Percentiles rank a stretch among this genome's conserved stretches.
Evolutionary conservation across 176 grass and related monocot species (phyloP).

Genomic region (Alloteropsis semialata): DNA sequence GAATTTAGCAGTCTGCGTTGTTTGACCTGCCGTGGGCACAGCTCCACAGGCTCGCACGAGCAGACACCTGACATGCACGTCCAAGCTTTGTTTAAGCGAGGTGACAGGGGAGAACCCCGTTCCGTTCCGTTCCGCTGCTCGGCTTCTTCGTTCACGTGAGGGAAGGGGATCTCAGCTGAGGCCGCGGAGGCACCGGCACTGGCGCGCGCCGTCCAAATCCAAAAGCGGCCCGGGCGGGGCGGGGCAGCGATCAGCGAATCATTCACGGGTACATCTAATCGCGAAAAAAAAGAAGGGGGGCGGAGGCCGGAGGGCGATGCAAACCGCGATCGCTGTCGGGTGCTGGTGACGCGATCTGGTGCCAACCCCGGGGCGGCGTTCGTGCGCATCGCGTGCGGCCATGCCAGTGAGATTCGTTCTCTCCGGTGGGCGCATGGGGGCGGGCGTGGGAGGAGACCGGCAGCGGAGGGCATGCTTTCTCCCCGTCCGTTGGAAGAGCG

Average conservation of each 20-base stretch:
- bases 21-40: neutral
- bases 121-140: neutral
- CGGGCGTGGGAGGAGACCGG: neutral
- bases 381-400: neutral
- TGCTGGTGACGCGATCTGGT: neutral
- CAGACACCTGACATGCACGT: neutral
- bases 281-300: too few relatives aligned
- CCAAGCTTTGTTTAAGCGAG: neutral
- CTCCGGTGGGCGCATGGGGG: neutral
- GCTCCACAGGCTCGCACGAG: neutral
- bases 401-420: conserved; percentile 12
- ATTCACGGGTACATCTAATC: neutral
- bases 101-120: neutral
- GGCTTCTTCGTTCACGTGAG: neutral
- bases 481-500: neutral
- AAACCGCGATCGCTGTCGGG: neutral
- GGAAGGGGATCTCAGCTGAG: neutral
- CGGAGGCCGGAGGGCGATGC: neutral
- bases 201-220: conserved; percentile 24
- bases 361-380: neutral
- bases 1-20: neutral
- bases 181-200: neutral
- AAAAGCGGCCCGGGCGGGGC: neutral
- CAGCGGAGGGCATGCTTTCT: conserved; percentile 15
- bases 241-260: neutral